phyloP scores from a whole-genome alignment of 176 grass and related monocot genomes.

The Tuctoria greenei region DNA sequence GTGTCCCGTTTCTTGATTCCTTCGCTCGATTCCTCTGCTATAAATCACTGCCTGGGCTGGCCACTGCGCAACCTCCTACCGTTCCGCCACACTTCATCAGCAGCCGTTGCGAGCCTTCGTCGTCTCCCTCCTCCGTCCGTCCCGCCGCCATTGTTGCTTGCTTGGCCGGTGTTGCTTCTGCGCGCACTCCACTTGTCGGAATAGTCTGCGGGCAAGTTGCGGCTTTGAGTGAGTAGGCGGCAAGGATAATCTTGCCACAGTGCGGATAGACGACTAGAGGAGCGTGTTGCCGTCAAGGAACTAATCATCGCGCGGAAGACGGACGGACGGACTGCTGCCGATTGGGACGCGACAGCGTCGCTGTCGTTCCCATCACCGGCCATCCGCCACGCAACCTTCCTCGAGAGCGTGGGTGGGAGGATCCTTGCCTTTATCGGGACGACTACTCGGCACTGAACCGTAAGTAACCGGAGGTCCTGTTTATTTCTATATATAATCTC shows the following conservation, averaged over 20 bases:
- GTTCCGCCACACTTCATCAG: neutral
- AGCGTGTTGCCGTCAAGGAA: neutral
- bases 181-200: neutral
- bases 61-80: neutral
- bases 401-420: neutral
- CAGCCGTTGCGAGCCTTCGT: slow-evolving; percentile 22
- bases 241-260: neutral
- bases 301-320: too few relatives aligned
- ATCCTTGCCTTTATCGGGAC: slow-evolving; percentile 20
- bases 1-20: neutral
- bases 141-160: slow-evolving; percentile 14
- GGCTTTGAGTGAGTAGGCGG: slow-evolving; percentile 18
- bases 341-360: neutral
- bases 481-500: slow-evolving; percentile 15
- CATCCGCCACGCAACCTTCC: neutral
- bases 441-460: slow-evolving; percentile 4
- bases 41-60: slow-evolving; percentile 28
- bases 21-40: neutral
- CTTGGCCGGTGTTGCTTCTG: neutral
- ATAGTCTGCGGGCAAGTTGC: neutral
- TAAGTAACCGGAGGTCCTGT: slow-evolving; percentile 8
- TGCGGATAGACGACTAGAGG: too few relatives aligned
- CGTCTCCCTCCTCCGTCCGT: neutral
- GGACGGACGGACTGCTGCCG: neutral
- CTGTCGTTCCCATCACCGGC: slow-evolving; percentile 8